A percentile compares a stretch with the other conserved stretches of the same genome.
Conservation (phyloP, 306 rosid genomes). For the Castanospermum australe region DNA sequence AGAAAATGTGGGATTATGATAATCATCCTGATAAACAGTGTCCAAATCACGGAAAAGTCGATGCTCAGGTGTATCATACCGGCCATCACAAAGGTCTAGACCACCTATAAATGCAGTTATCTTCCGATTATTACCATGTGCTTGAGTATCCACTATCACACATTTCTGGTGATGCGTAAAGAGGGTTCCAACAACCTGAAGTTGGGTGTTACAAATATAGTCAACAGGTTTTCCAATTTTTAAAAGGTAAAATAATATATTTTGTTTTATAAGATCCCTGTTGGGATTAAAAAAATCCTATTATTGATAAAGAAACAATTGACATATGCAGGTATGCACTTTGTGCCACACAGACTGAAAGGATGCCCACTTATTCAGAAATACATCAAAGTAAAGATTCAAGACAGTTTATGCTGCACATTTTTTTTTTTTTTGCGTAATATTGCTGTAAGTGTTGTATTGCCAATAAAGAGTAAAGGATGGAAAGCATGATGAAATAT, state of each 20-base stretch:
- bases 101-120: conserved; percentile 93
- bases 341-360: conserved; percentile 4
- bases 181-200: conserved; percentile 96
- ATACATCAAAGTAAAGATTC: conserved; percentile 6
- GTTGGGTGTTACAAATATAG: background rate
- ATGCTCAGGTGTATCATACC: conserved; percentile 96
- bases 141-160: conserved; percentile 90
- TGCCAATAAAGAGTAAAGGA: too few species aligned
- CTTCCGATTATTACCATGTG: conserved; percentile 84
- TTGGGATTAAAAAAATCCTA: conserved; percentile 8
- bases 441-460: too few species aligned
- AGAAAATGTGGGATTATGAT: conserved; percentile 82
- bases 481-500: conserved; percentile 18
- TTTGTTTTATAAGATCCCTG: background rate
- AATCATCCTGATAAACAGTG: conserved; percentile 75
- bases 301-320: background rate
- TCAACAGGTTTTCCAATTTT: conserved; percentile 24
- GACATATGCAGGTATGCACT: background rate
- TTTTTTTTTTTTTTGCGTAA: too few species aligned
- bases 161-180: conserved; percentile 98
- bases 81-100: conserved; percentile 96
- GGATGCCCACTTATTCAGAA: background rate
- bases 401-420: background rate
- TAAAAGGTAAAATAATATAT: background rate
- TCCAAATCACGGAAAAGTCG: conserved; percentile 63